Conservation (phyloP, 192 early-diverging fungal species). For the Podochytrium sp. region DNA sequence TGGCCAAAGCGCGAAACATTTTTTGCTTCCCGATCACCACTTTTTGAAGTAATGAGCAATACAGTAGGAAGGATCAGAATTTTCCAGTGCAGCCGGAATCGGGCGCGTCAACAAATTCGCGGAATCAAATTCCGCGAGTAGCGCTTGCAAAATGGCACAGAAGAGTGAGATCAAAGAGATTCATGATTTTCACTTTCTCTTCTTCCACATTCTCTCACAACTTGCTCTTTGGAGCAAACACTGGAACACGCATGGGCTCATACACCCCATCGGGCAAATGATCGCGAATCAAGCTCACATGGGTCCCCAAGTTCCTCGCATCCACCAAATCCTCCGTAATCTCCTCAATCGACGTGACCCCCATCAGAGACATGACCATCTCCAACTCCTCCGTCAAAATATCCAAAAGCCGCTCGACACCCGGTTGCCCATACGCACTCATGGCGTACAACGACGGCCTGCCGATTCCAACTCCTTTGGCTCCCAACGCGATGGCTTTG, state of each 20-base stretch:
- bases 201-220: no score
- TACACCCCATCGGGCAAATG: conserved; percentile 30
- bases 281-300: conserved; percentile 31
- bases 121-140: no score
- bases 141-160: no score
- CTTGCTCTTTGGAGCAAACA: neutral
- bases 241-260: conserved; percentile 25
- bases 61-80: no score
- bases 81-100: no score
- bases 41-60: no score
- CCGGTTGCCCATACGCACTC: conserved; percentile 78
- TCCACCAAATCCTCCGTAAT: conserved; percentile 58
- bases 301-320: conserved; percentile 27
- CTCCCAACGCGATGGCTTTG: conserved; percentile 95
- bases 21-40: no score
- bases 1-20: no score
- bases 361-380: conserved; percentile 57
- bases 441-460: conserved; percentile 72
- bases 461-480: conserved; percentile 87
- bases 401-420: conserved; percentile 76
- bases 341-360: conserved; percentile 56
- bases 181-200: no score
- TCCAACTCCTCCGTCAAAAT: conserved; percentile 86
- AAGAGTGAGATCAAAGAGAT: no score
- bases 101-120: no score